Conservation (phyloP, 164 flowering plant species). For the Saururus chinensis region DNA sequence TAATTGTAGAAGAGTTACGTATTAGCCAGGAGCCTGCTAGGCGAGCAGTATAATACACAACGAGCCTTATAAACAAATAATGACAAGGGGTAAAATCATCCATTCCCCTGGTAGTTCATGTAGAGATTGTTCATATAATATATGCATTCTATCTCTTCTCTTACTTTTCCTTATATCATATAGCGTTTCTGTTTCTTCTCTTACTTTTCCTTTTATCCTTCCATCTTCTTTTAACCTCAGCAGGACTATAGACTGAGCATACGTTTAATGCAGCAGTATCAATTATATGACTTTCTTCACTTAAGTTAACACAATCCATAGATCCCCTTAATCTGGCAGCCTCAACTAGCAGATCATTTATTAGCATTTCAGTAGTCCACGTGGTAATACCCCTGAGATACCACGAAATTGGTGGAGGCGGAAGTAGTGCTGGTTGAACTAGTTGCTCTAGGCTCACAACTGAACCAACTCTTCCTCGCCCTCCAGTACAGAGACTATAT, state of each 20-base stretch:
- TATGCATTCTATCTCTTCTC: no score
- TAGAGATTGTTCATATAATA: no score
- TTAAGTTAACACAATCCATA: conserved; percentile 2
- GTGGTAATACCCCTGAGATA: conserved; percentile 84
- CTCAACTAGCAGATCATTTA: conserved; percentile 61
- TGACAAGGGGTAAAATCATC: no score
- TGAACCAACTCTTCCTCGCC: conserved; percentile 88
- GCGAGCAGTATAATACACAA: no score
- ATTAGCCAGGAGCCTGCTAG: no score
- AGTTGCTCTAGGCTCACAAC: conserved; percentile 65
- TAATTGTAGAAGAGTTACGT: no score
- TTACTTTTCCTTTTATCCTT: conserved; percentile 32
- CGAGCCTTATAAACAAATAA: no score
- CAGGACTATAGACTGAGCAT: conserved; percentile 3
- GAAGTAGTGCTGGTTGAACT: conserved; percentile 79
- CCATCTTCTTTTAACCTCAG: conserved; percentile 68
- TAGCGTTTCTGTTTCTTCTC: no score
- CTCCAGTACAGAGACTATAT: conserved; percentile 52
- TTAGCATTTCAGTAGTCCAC: conserved; percentile 78
- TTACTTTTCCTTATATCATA: no score
- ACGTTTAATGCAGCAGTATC: conserved; percentile 7
- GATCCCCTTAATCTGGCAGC: conserved; percentile 58
- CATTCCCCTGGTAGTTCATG: no score
- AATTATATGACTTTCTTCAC: conserved; percentile 1
- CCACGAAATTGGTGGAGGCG: conserved; percentile 98